These are phyloP conservation scores for Pilatotrama ljubarskyi DNA, from an alignment of 768 basidiomycete species.

Conservation along the genomic window DNA sequence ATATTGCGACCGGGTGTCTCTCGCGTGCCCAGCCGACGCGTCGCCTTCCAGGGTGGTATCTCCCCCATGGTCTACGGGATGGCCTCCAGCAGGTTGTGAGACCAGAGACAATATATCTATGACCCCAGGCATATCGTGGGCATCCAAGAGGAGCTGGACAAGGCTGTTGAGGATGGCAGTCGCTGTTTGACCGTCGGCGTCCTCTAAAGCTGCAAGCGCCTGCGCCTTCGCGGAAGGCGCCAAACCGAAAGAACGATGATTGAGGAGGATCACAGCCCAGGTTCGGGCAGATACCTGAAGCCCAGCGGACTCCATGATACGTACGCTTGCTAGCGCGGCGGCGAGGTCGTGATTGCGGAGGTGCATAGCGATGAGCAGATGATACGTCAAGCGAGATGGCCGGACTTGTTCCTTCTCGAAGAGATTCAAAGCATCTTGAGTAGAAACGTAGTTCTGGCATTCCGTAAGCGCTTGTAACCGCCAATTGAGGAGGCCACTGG, in stretches of 20 bases:
- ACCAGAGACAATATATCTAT: conserved; percentile 45
- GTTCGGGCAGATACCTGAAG: conserved; percentile 56
- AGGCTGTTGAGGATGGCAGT: conserved; percentile 69
- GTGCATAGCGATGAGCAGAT: conserved; percentile 65
- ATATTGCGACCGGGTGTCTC: background rate
- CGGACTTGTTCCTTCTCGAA: conserved; percentile 47
- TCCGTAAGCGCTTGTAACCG: conserved; percentile 61
- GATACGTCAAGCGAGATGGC: conserved; percentile 66
- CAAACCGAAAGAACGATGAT: conserved; percentile 60
- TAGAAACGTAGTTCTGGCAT: conserved; percentile 44
- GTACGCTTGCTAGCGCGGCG: conserved; percentile 54
- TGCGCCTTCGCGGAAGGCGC: conserved; percentile 54
- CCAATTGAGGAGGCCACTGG: conserved; percentile 69
- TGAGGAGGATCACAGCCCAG: conserved; percentile 56
- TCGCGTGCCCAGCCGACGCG: background rate
- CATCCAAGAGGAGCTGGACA: conserved; percentile 61
- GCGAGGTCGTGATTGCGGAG: conserved; percentile 66
- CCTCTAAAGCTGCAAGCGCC: conserved; percentile 48
- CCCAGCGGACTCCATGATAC: conserved; percentile 57
- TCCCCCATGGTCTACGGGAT: conserved; percentile 17
- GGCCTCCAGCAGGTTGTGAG: background rate
- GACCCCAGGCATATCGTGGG: conserved; percentile 48
- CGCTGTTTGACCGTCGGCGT: conserved; percentile 41
- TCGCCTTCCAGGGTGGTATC: conserved; percentile 34
- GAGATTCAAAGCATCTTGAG: conserved; percentile 49